A percentile compares a stretch with the other conserved stretches of the same genome.
These are phyloP conservation scores for Cutaneotrichosporon arboriforme DNA, from an alignment of 1,284 basidiomycete species.

Conservation along the genomic window DNA sequence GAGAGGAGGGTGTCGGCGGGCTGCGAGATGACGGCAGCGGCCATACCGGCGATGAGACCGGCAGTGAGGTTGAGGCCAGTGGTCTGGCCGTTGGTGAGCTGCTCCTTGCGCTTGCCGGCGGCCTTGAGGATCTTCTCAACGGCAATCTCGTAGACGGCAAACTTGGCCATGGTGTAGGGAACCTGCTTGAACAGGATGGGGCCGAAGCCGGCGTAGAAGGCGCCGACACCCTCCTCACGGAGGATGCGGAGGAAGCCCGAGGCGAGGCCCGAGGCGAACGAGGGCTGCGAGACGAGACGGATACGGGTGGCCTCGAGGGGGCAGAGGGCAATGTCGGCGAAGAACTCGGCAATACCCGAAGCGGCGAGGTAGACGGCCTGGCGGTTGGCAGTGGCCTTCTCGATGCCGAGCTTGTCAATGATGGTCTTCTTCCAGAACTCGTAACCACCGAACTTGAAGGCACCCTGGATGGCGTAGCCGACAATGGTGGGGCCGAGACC, in stretches of 20 bases:
- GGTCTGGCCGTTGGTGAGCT: conserved; percentile 45
- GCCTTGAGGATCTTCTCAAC: conserved; percentile 51
- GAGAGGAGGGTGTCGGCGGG: conserved; percentile 55
- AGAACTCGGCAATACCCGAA: conserved; percentile 88
- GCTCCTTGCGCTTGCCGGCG: conserved; percentile 52
- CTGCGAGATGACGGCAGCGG: conserved; percentile 58
- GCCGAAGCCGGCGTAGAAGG: conserved; percentile 56
- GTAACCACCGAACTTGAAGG: conserved; percentile 93
- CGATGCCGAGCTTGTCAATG: conserved; percentile 78
- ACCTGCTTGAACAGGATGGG: conserved; percentile 57
- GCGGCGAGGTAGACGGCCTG: conserved; percentile 89
- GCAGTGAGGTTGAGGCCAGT: conserved; percentile 50
- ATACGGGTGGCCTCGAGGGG: conserved; percentile 57
- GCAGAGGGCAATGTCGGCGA: conserved; percentile 71
- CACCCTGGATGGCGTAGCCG: conserved; percentile 92
- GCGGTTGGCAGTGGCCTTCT: conserved; percentile 79
- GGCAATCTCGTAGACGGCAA: conserved; percentile 52
- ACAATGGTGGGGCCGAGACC: conserved; percentile 86
- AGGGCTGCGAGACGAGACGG: conserved; percentile 55
- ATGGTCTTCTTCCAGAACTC: conserved; percentile 91
- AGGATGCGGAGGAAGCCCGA: conserved; percentile 55
- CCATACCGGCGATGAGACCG: conserved; percentile 56
- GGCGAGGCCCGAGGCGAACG: conserved; percentile 53
- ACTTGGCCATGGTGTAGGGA: conserved; percentile 55
- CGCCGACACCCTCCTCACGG: conserved; percentile 51